Evolutionary conservation across 371 early-diverging fungal species (phyloP).

Genomic region (Mucor piriformis): DNA sequence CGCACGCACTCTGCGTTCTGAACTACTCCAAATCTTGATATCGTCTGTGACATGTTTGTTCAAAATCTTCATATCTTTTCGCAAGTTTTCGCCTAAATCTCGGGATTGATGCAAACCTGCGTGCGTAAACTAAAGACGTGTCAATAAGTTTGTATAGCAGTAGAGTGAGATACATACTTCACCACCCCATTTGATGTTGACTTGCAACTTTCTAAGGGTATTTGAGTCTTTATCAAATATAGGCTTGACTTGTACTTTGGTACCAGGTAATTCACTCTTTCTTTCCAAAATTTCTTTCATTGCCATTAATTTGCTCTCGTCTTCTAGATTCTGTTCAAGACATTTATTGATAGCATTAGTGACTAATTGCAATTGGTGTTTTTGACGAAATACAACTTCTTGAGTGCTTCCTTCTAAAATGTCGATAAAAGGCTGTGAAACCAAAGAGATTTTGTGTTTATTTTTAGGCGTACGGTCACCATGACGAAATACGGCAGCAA

Average conservation of each 20-base stretch:
- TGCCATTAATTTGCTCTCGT: constrained; percentile 62
- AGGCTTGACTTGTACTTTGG: constrained; percentile 94
- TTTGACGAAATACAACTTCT: constrained; percentile 84
- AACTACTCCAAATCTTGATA: constrained; percentile 82
- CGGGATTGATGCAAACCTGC: constrained; percentile 89
- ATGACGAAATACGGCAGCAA: constrained; percentile 91
- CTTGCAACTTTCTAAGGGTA: constrained; percentile 74
- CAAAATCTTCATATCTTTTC: constrained; percentile 88
- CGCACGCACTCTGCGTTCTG: constrained; percentile 89
- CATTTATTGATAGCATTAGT: constrained; percentile 68
- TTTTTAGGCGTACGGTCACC: constrained; percentile 98
- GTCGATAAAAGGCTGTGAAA: constrained; percentile 68
- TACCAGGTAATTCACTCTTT: constrained; percentile 82
- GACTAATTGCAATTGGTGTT: constrained; percentile 72
- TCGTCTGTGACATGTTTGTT: constrained; percentile 85
- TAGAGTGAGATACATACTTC: constrained; percentile 52
- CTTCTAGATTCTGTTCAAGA: constrained; percentile 58
- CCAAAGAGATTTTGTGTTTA: constrained; percentile 84
- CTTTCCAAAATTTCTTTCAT: constrained; percentile 78
- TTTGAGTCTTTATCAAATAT: constrained; percentile 64
- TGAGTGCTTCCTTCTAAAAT: constrained; percentile 70
- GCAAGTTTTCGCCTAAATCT: constrained; percentile 90
- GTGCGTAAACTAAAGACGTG: constrained; percentile 81
- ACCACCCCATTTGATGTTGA: constrained; percentile 97
- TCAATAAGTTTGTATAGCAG: background rate